Base-by-base conservation (phyloP, 441 rosid genomes). In the Pelargonium australe region DNA sequence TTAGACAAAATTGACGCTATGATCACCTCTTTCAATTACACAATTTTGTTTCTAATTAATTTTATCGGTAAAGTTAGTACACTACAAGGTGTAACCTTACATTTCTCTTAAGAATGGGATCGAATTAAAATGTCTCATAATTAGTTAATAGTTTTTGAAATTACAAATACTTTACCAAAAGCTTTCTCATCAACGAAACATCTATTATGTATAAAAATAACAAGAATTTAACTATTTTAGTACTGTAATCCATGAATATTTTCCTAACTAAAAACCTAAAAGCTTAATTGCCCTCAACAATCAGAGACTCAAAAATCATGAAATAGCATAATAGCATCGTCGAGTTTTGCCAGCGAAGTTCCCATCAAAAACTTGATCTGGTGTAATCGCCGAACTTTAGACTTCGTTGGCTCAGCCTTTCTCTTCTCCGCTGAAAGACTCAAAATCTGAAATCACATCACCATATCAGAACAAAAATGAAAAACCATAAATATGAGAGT, bases 241-340 rank as follows among this genome's bases (percentile, higher is more conserved):
- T 37, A 37, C 41, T 11, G 19, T 20, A 28, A 62, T 62, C 28
- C 12, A 1, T 60, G 7, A 34, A 13, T 25, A 62, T 23, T 64
- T 66, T 43, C 41, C 41, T 37, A 44, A 8, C 49, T 44, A 44
- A 44, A 44, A 44, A 1, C 49, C 49, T 44, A 44, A 7, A 44
- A 12, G 49, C 13, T 44, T 44, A 12, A 44, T 12, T 44, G 13
- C n/a, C 49, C 49, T 44, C 49, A 53, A n/a, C 25, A 23, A 17
- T 40, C 17, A 93, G 69, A 91, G 88, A 80, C 88, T 40, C 25
- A 93, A 69, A 91, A 89, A 80, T 89, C 83, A 74, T 88, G 89
- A 77, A 91, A 91, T 61, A 94, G 86, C 93, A 89, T 78, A 58
- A 90, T 77, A 20, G 94, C 82, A 73, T 90, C 90, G 63, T 92